A percentile compares a stretch with the other conserved stretches of the same genome.
Evolutionary conservation across 495 filamentous ascomycete species (phyloP).

Genomic region (Polyplosphaeria fusca): DNA sequence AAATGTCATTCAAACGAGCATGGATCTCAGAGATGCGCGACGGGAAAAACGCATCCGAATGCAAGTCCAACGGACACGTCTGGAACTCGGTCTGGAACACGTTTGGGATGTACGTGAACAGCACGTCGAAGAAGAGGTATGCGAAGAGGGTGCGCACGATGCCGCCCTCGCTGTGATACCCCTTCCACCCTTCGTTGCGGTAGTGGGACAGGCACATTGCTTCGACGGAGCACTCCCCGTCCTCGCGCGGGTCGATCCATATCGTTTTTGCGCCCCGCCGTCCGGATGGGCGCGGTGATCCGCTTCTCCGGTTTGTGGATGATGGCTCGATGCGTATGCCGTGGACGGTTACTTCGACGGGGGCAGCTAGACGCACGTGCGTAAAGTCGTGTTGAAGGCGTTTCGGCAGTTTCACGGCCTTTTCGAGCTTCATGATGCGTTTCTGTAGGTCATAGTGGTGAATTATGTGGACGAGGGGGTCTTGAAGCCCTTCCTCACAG

Average conservation of each 20-base stretch:
- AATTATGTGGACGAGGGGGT: slow-evolving; percentile 82
- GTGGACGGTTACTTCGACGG: slow-evolving; percentile 68
- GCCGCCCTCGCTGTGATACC: slow-evolving; percentile 87
- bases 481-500: slow-evolving; percentile 82
- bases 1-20: slow-evolving; percentile 75
- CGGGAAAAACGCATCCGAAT: slow-evolving; percentile 91
- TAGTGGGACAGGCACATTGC: slow-evolving; percentile 90
- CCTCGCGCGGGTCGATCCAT: slow-evolving; percentile 71
- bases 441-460: slow-evolving; percentile 95
- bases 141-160: slow-evolving; percentile 88
- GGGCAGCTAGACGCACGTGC: slow-evolving; percentile 71
- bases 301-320: not conserved
- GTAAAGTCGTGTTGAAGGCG: slow-evolving; percentile 90
- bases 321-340: slow-evolving; percentile 68
- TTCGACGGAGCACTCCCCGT: slow-evolving; percentile 76
- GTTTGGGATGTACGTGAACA: slow-evolving; percentile 92
- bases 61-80: slow-evolving; percentile 86
- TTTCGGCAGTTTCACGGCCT: slow-evolving; percentile 73
- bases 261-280: slow-evolving; percentile 68
- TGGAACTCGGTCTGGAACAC: slow-evolving; percentile 96
- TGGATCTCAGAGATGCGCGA: slow-evolving; percentile 85
- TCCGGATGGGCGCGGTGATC: slow-evolving; percentile 22
- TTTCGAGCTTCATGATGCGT: slow-evolving; percentile 85
- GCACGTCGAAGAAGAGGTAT: slow-evolving; percentile 87
- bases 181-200: slow-evolving; percentile 81